A percentile compares a stretch with the other conserved stretches of the same genome.
These are phyloP conservation scores for Ceratorhiza oryzae-sativae DNA, from an alignment of 1,284 basidiomycete genomes.

Conservation along the genomic window DNA sequence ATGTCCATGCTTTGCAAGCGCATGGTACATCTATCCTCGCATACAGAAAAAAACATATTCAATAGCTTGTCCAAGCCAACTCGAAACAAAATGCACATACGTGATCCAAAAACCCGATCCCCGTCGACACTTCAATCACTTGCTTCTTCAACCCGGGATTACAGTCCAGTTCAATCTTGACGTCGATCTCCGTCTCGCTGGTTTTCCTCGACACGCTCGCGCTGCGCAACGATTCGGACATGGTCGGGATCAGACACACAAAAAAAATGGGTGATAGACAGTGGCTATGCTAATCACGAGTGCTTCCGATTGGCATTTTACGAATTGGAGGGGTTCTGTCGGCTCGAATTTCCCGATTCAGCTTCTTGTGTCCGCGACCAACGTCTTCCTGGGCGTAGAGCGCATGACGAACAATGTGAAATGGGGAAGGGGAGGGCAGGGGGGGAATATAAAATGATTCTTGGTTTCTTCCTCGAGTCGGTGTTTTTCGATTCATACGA, in stretches of 20 bases:
- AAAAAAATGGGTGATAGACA: background rate
- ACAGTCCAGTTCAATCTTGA: slow-evolving; percentile 84
- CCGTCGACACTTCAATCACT: slow-evolving; percentile 87
- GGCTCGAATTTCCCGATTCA: slow-evolving; percentile 3
- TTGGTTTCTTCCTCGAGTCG: background rate
- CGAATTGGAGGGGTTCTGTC: too few species aligned
- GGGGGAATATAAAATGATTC: slow-evolving; percentile 1
- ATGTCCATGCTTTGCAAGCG: slow-evolving; percentile 91
- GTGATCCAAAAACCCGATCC: slow-evolving; percentile 98
- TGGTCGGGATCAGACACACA: slow-evolving; percentile 1
- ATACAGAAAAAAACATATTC: too few species aligned
- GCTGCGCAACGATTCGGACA: slow-evolving; percentile 31
- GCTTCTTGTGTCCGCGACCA: slow-evolving; percentile 1
- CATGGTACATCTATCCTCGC: slow-evolving; percentile 83
- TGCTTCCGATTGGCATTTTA: slow-evolving; percentile 6
- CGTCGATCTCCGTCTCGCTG: slow-evolving; percentile 90
- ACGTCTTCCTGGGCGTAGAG: background rate
- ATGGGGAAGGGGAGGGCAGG: too few species aligned
- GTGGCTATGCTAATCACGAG: slow-evolving; percentile 32
- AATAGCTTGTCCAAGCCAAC: too few species aligned
- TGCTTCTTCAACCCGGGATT: slow-evolving; percentile 71
- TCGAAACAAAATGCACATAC: slow-evolving; percentile 59
- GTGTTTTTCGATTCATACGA: background rate
- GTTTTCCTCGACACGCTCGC: slow-evolving; percentile 88
- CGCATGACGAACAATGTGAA: too few species aligned